These are phyloP conservation scores for Xylaria flabelliformis DNA, from an alignment of 495 filamentous ascomycete species.

Conservation along the genomic window DNA sequence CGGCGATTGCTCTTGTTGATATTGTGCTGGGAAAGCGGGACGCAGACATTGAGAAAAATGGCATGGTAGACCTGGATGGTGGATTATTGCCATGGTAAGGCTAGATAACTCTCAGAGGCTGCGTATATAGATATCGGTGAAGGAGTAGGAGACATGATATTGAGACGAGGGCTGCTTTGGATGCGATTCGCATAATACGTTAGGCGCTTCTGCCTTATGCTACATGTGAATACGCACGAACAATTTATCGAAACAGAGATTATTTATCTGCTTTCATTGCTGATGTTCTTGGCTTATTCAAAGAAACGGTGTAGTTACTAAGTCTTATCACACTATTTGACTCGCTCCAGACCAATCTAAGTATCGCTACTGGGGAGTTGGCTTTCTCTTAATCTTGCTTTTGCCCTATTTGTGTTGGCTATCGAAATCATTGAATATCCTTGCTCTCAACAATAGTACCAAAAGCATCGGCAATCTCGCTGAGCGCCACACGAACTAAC, in stretches of 20 bases:
- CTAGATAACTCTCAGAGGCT: neutral
- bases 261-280: neutral
- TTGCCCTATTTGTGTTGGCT: neutral
- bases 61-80: conserved; percentile 45
- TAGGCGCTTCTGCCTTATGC: neutral
- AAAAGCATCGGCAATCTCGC: conserved; percentile 57
- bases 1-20: conserved; percentile 45
- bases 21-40: conserved; percentile 53
- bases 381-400: neutral
- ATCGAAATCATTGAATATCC: conserved; percentile 34
- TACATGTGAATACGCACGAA: neutral
- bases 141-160: neutral
- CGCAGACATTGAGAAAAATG: conserved; percentile 43
- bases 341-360: neutral
- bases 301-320: neutral
- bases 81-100: conserved; percentile 49
- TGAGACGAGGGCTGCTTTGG: neutral
- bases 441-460: conserved; percentile 50
- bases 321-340: neutral
- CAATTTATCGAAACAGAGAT: neutral
- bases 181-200: neutral
- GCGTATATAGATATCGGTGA: neutral
- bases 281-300: neutral
- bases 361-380: neutral
- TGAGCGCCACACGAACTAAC: conserved; percentile 48